Conservation (phyloP, 2,329 filamentous ascomycete genomes). For the Sporothrix euskadiensis region DNA sequence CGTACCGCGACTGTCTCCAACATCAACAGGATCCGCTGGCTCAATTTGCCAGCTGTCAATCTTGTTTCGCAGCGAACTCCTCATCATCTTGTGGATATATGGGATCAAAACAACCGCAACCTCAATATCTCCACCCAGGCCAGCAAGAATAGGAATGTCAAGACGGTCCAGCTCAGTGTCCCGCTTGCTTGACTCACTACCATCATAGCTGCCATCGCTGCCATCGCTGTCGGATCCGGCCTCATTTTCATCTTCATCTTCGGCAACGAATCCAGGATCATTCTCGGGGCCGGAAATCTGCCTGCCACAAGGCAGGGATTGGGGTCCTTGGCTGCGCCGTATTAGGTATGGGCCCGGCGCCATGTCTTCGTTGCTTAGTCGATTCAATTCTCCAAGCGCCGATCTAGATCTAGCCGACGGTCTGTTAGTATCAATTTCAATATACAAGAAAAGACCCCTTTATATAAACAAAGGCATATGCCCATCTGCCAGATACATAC, state of each 20-base stretch:
- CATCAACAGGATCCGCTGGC: not conserved
- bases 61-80: constrained; percentile 32
- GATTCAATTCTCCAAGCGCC: not conserved
- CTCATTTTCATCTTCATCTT: not conserved
- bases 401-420: not conserved
- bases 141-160: constrained; percentile 35
- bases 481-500: constrained; percentile 25
- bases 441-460: not conserved
- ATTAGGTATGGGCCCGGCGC: constrained; percentile 3
- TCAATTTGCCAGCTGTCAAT: constrained; percentile 35
- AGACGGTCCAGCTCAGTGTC: constrained; percentile 33
- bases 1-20: not conserved
- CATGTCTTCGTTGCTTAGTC: constrained; percentile 8
- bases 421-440: not conserved
- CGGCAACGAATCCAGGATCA: not conserved
- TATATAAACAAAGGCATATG: not conserved
- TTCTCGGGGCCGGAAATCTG: not conserved
- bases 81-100: constrained; percentile 33
- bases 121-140: constrained; percentile 33
- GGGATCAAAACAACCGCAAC: constrained; percentile 36
- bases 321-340: constrained; percentile 22
- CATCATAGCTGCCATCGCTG: constrained; percentile 28
- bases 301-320: constrained; percentile 6
- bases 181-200: not conserved
- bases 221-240: constrained; percentile 25